These are phyloP conservation scores for Zymoseptoria ardabiliae DNA, from an alignment of 2,329 filamentous ascomycete species.

Conservation along the genomic window DNA sequence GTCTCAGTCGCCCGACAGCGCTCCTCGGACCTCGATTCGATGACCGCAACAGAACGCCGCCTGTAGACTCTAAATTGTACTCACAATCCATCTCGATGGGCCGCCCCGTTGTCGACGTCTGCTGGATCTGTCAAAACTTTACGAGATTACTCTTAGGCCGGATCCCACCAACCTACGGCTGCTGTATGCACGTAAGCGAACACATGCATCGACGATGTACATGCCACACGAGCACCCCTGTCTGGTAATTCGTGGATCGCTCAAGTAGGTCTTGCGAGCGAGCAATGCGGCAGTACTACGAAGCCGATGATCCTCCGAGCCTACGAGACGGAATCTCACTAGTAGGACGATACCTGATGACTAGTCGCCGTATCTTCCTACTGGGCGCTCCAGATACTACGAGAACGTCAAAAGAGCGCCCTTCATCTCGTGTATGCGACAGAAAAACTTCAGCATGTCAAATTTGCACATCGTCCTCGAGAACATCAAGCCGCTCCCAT, in stretches of 20 bases:
- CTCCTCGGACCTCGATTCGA: no score
- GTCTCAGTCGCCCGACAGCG: no score
- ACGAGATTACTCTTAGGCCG: neutral
- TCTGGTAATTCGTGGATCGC: neutral
- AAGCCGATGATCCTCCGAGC: neutral
- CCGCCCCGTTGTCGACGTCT: neutral
- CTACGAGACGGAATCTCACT: neutral
- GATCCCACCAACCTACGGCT: neutral
- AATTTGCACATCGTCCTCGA: neutral
- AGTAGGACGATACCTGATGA: no score
- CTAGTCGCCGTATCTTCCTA: neutral
- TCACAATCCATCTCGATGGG: neutral
- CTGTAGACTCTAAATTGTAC: neutral
- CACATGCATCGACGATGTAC: neutral
- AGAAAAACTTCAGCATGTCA: no score
- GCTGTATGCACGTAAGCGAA: neutral
- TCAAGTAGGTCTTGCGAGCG: neutral
- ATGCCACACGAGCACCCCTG: neutral
- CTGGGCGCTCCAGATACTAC: neutral
- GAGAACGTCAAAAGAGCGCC: no score
- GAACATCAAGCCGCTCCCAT: neutral
- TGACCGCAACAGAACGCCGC: no score
- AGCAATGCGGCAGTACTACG: neutral
- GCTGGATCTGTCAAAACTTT: neutral
- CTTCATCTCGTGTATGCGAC: no score